Evolutionary conservation across 805 yeast species (phyloP).

Genomic region (Lachancea quebecensis): DNA sequence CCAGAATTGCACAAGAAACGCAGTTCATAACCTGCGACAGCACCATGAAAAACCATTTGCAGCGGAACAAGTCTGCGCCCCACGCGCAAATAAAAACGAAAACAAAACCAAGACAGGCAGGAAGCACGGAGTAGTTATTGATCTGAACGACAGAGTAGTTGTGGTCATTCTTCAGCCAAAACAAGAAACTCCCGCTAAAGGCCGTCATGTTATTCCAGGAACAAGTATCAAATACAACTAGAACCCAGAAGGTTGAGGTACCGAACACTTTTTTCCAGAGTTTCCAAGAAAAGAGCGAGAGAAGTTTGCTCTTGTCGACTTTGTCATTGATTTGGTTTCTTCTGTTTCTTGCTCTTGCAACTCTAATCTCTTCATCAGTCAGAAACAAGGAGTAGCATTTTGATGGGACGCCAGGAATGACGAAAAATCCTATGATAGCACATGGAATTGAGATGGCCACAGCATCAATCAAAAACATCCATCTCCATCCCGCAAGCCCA

Average conservation of each 20-base stretch:
- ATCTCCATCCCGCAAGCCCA: slow-evolving; percentile 56
- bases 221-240: slow-evolving; percentile 48
- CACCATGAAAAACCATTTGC: slow-evolving; percentile 48
- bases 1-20: slow-evolving; percentile 47
- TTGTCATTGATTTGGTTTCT: slow-evolving; percentile 33
- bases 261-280: slow-evolving; percentile 48
- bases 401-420: slow-evolving; percentile 56
- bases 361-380: slow-evolving; percentile 50
- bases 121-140: slow-evolving; percentile 45
- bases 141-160: slow-evolving; percentile 39
- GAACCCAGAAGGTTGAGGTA: slow-evolving; percentile 50
- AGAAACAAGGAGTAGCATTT: slow-evolving; percentile 48
- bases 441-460: slow-evolving; percentile 43
- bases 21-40: slow-evolving; percentile 48
- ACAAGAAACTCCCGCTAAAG: slow-evolving; percentile 46
- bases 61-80: slow-evolving; percentile 44
- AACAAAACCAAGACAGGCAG: slow-evolving; percentile 54
- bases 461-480: slow-evolving; percentile 64
- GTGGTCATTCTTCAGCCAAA: slow-evolving; percentile 53
- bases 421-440: slow-evolving; percentile 41
- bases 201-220: slow-evolving; percentile 60
- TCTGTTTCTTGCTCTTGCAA: slow-evolving; percentile 40
- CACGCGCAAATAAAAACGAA: slow-evolving; percentile 41
- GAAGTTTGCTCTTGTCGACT: slow-evolving; percentile 23
- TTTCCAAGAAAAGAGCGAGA: slow-evolving; percentile 33